Evolutionary conservation across 2,329 filamentous ascomycete genomes (phyloP), one percentile per base, ranked within the genome.

Genomic region (Venturia oleaginea): DNA sequence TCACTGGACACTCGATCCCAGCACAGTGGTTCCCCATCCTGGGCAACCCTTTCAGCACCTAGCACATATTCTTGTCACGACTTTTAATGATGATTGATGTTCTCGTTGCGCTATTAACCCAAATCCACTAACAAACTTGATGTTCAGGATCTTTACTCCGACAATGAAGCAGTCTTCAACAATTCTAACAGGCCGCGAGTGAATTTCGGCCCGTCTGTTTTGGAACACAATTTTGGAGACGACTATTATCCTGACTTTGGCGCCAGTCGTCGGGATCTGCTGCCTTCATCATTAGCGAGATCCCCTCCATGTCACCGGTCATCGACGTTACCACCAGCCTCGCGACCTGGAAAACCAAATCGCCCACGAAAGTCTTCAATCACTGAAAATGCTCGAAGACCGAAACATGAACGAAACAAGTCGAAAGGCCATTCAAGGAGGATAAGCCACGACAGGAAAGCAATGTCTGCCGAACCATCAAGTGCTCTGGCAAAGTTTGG

Each of bases 231-330:
- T 0, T 88, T 88, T 64, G 66, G 75, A 64, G 74, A 76, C 65
- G 73, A 73, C 32, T 76, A 75, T 68, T 75, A 75, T 67, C 74
- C 74, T 66, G 85, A 72, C 22, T 71, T 70, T 60, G 73, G 86
- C 24, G 82, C 84, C 67, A 83, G 85, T 69, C 86, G 84, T 65
- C 84, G 89, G 71, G 90, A 93, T 70, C 81, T 94, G 61, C 83
- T 96, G 7, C 91, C 92, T 1, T 96, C 91, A 0, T 90, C 94
- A 65, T 78, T 96, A 43, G 84, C 85, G 62, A 87, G 87, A 66
- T 96, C 92, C 11, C 92, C 92, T 0, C 89, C 91, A 7, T 91
- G 89, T 64, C 89, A 89, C 64, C 89, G 92, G 67, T 95, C 92
- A 17, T 92, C 92, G 0, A 96, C 92, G 0, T 81, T 96, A 30